Base-by-base conservation (phyloP, 106 monocot genomes). In the Alisma plantagoaquatica region DNA sequence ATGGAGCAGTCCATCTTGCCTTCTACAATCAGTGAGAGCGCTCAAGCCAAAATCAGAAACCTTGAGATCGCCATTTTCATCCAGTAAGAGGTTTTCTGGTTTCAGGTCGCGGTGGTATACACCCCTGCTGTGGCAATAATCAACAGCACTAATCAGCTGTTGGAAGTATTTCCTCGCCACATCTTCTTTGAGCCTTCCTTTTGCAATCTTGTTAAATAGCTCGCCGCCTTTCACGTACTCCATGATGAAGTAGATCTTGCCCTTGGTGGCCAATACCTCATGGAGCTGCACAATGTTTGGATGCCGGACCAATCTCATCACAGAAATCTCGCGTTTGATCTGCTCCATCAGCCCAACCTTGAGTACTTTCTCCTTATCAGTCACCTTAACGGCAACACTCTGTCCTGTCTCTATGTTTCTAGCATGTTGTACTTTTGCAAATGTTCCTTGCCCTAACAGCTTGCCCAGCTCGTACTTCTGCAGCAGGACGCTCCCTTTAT, bases 91-190 rank as follows among this genome's bases (percentile, higher is more conserved):
- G 41, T 83, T 83, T 24, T 83, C 83, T 16, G 74, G 70, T 30
- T 83, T 83, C 41, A 83, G 62, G 62, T 83, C 83, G 23, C 83
- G 77, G 31, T 83, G 83, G 52, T 66, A 83, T 29, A 83, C 77
- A 20, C 77, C 77, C n/a, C 71, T 53, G 33, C 65, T 78, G 22
- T 83, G 83, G 55, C 83, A 83, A 17, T 66, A 78, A 29, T 77
- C 74, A 0, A 83, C 53, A 2, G 83, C 77, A 54, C 48, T 46
- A 26, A 77, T 70, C 30, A 83, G 66, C 23, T 78, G 83, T 25
- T 74, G 67, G 29, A 83, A 83, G 50, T 71, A 75, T 28, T 68
- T 78, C 9, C 76, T 52, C 15, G 74, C 78, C 0, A 7, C 58
- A 55, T 64, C 74, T 43, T 78, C 74, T 41, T 66, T 63, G 22